Percentiles rank a stretch among this genome's conserved stretches.
Evolutionary conservation across 1,284 basidiomycete genomes (phyloP).

Genomic region (Melampsora larici-populina): DNA sequence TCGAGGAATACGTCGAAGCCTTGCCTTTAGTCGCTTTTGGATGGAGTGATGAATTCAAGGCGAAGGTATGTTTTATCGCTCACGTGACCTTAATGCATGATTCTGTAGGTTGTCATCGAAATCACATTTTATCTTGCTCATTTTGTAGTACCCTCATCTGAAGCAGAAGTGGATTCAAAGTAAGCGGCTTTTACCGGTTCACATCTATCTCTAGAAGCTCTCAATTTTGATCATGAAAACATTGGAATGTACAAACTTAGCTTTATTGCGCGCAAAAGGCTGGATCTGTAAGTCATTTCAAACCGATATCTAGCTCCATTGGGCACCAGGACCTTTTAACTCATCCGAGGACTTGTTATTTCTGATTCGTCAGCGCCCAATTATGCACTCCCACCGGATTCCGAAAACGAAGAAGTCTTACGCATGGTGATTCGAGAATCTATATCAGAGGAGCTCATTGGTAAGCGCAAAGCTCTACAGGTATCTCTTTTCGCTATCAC

Average conservation of each 20-base stretch:
- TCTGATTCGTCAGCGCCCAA: conserved; percentile 47
- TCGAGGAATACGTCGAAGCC: conserved; percentile 68
- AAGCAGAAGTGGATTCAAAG: conserved; percentile 44
- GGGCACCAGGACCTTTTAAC: too few relatives aligned
- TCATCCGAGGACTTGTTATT: too few relatives aligned
- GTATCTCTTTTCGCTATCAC: too few relatives aligned
- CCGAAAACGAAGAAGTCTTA: conserved; percentile 71
- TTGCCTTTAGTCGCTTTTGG: conserved; percentile 89
- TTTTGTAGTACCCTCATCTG: conserved; percentile 60
- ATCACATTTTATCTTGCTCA: too few relatives aligned
- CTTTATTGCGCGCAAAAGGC: too few relatives aligned
- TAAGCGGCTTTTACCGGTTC: not conserved
- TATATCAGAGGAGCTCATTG: conserved; percentile 55
- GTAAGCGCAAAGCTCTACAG: not conserved
- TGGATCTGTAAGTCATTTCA: too few relatives aligned
- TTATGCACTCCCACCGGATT: conserved; percentile 71
- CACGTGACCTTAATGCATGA: too few relatives aligned
- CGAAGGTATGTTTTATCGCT: conserved; percentile 53
- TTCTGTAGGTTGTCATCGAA: too few relatives aligned
- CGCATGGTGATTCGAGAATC: conserved; percentile 81
- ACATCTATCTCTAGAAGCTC: not conserved
- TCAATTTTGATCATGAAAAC: too few relatives aligned
- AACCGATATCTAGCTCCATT: too few relatives aligned
- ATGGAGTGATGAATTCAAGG: conserved; percentile 67
- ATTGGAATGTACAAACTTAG: not conserved